phyloP scores from a whole-genome alignment of 768 basidiomycete genomes.

The Mycena pura region DNA sequence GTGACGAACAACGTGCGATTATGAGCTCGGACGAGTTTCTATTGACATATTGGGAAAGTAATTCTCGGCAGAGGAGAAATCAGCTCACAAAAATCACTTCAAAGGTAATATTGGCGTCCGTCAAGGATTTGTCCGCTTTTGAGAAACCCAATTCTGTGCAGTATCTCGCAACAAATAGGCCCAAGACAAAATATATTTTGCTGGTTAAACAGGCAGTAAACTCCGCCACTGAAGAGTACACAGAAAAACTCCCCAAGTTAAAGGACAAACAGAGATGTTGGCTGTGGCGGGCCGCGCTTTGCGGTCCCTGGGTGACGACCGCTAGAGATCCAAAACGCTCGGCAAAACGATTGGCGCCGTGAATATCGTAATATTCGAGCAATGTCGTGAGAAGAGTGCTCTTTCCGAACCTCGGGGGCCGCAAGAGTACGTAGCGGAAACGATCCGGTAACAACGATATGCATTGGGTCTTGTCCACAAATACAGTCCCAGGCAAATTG shows the following conservation, averaged over 20 bases:
- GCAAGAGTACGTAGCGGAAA: constrained; percentile 1
- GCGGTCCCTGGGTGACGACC: neutral
- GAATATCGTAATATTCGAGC: neutral
- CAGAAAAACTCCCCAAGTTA: neutral
- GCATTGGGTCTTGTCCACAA: constrained; percentile 4
- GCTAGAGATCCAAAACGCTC: neutral
- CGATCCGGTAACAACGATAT: neutral
- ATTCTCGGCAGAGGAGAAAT: too few species aligned
- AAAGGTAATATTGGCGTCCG: too few species aligned
- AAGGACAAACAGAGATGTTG: constrained; percentile 10
- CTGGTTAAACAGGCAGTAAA: neutral
- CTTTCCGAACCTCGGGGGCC: constrained; percentile 17
- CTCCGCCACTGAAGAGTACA: neutral
- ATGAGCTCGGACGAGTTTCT: neutral
- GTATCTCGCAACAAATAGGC: neutral
- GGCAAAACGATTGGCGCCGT: neutral
- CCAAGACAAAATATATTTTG: neutral
- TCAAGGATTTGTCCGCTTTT: too few species aligned
- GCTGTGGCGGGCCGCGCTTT: neutral
- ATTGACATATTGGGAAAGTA: neutral
- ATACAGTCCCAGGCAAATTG: neutral
- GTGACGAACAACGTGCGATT: constrained; percentile 1
- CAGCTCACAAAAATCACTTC: too few species aligned
- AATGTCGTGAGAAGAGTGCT: constrained; percentile 4
- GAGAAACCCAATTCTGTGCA: neutral